Evolutionary conservation across 2,329 filamentous ascomycete species (phyloP).

Genomic region (Talaromyces sp.): DNA sequence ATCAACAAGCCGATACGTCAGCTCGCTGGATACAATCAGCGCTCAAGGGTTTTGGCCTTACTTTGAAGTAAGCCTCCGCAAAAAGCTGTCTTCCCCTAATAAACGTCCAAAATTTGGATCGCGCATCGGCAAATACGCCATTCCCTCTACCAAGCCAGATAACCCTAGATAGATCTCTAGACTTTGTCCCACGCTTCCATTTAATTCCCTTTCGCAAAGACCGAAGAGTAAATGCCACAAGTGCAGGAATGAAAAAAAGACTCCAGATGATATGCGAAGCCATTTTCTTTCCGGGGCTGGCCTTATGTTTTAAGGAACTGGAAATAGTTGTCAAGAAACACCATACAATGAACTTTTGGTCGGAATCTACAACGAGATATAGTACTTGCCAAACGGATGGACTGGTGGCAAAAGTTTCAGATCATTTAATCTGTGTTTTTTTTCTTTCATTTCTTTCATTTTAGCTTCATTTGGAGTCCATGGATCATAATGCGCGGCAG

Average conservation of each 20-base stretch:
- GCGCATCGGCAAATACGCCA: not conserved
- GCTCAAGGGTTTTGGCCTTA: not conserved
- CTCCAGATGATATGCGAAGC: not conserved
- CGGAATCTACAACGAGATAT: not conserved
- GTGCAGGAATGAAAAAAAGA: not conserved
- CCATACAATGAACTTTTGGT: not conserved
- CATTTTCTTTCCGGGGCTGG: not conserved
- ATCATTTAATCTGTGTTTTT: not conserved
- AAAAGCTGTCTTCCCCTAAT: not conserved
- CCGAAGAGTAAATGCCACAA: not conserved
- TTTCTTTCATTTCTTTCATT: not conserved
- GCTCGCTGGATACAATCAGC: not conserved
- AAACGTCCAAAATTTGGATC: not conserved
- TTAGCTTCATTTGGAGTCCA: not conserved
- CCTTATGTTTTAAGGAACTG: not conserved
- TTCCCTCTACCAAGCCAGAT: constrained; percentile 5
- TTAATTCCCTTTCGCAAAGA: not conserved
- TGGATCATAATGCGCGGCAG: not conserved
- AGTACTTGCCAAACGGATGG: not conserved
- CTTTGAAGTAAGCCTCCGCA: constrained; percentile 3
- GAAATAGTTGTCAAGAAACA: not conserved
- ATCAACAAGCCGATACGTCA: not conserved
- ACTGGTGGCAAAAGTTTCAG: not conserved
- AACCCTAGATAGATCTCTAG: not conserved
- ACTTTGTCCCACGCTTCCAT: not conserved